Evolutionary conservation across 148 eudicot species (phyloP), one percentile per base, ranked within the genome.

Genomic region (Fagopyrum esculentum): DNA sequence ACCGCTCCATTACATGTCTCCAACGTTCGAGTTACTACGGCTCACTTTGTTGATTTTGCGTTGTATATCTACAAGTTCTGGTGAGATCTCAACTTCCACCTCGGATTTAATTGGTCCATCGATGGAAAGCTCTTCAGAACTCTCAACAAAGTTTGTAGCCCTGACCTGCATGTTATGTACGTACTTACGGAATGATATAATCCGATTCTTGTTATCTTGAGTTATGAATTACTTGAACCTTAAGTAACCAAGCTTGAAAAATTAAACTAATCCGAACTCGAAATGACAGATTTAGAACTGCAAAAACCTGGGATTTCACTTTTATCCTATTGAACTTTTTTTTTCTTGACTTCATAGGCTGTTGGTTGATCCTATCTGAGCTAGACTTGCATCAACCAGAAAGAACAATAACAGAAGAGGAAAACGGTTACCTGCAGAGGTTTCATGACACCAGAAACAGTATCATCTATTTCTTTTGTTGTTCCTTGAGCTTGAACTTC

Each of bases 401-500:
- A 51, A 51, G 16, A 13, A 13, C 15, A 22, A 22, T 22, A 22
- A 22, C 26, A 22, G 26, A 22, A 22, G 26, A 22, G 26, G 26
- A 22, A 22, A 22, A 22, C 26, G 45, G 6, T 46, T 79, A 94
- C 98, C 97, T 90, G 89, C 73, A 90, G 73, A 74, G 98, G 88
- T 76, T 90, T 77, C 97, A 89, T 87, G 48, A 78, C 82, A 52
- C 78, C 88, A 74, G 73, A 49, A 59, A 87, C 90, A 79, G 78
- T 82, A 57, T 85, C 89, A 56, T 78, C 87, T 16, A 80, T 75
- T 80, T 44, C 88, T 44, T 79, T 75, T 13, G 76, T 63, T 2
- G 78, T 79, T 44, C 90, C 98, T 86, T 85, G 90, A 71, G 98
- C 96, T 85, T 92, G 88, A 56, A 85, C 61, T 78, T 95, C 98